A percentile compares a stretch with the other conserved stretches of the same genome.
phyloP scores from a whole-genome alignment of 179 eudicot species.

The Silene noctiflora region DNA sequence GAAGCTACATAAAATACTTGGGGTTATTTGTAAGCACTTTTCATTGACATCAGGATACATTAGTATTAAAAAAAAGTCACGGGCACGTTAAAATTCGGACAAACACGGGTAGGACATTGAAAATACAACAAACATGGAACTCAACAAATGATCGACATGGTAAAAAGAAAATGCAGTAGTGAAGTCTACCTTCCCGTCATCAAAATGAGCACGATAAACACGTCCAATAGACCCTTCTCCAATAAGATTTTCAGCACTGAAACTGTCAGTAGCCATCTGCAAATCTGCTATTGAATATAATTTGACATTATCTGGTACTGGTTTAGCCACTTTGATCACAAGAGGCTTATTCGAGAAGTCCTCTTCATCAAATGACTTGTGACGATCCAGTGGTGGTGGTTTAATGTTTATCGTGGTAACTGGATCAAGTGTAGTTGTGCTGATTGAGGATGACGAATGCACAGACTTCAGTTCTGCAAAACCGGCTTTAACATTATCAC shows the following conservation, averaged over 20 bases:
- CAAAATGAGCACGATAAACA: conserved; percentile 80
- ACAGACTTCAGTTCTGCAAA: conserved; percentile 60
- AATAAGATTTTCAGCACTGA: conserved; percentile 66
- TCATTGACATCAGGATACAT: neutral
- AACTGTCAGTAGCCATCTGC: conserved; percentile 89
- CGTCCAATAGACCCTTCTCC: conserved; percentile 95
- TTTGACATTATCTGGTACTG: conserved; percentile 53
- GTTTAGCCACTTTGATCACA: conserved; percentile 54
- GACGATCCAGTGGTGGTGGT: conserved; percentile 74
- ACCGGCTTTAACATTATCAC: conserved; percentile 10
- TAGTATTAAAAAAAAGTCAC: no score
- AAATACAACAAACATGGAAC: neutral
- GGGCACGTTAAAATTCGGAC: neutral
- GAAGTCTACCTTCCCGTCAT: conserved; percentile 70
- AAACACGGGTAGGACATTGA: neutral
- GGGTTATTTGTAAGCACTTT: neutral
- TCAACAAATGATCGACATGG: neutral
- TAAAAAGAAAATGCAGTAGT: neutral
- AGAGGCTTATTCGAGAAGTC: conserved; percentile 44
- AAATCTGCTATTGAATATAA: conserved; percentile 84
- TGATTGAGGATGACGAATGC: conserved; percentile 46
- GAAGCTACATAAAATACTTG: neutral
- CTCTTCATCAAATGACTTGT: conserved; percentile 76
- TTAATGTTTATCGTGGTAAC: conserved; percentile 54
- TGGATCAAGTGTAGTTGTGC: conserved; percentile 48